Percentiles rank a stretch among this genome's conserved stretches.
These are phyloP conservation scores for Cichorium intybus DNA, from an alignment of 140 eudicot species.

Conservation along the genomic window DNA sequence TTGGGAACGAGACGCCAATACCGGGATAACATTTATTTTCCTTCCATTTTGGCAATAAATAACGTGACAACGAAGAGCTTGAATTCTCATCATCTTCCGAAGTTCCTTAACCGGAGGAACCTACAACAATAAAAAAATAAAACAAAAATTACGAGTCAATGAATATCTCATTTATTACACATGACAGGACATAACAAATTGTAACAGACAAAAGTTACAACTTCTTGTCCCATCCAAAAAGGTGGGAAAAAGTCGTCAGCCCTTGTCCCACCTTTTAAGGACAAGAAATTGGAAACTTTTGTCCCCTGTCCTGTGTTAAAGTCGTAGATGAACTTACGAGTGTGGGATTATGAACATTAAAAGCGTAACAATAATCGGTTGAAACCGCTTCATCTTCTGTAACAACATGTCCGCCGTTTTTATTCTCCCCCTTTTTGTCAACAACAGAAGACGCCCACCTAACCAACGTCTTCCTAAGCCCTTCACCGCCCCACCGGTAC, in stretches of 20 bases:
- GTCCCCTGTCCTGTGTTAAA: background rate
- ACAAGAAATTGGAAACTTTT: background rate
- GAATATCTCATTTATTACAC: background rate
- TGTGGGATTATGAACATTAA: constrained; percentile 70
- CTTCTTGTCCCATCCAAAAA: background rate
- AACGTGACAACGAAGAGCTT: constrained; percentile 93
- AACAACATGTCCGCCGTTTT: constrained; percentile 55
- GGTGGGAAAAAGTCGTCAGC: background rate
- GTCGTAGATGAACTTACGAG: constrained; percentile 43
- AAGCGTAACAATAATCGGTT: constrained; percentile 86
- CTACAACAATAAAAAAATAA: constrained; percentile 37
- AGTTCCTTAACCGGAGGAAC: constrained; percentile 86
- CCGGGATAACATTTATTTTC: constrained; percentile 87
- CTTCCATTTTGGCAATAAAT: constrained; percentile 85
- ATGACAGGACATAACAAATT: background rate
- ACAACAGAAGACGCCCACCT: constrained; percentile 74
- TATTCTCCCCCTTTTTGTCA: constrained; percentile 64
- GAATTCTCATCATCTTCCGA: constrained; percentile 88
- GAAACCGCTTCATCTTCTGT: constrained; percentile 83
- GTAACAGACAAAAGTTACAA: background rate
- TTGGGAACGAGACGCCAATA: constrained; percentile 93
- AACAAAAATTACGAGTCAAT: background rate
- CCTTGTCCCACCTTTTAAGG: background rate
- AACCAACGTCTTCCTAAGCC: constrained; percentile 86
- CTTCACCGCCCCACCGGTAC: constrained; percentile 99